Conservation (phyloP, 192 early-diverging fungal genomes). For the Rhizophagus clarus region DNA sequence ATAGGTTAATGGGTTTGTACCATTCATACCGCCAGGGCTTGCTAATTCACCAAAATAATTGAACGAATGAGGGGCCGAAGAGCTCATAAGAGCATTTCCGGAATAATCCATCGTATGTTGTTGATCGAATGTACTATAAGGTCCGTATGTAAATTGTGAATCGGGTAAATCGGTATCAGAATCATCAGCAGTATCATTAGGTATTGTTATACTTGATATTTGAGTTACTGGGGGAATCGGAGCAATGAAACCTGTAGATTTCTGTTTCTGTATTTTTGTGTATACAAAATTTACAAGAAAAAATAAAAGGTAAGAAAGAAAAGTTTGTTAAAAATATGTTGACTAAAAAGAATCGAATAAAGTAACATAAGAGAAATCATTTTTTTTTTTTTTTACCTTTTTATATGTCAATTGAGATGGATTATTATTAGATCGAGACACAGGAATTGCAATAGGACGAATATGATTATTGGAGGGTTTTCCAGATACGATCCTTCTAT, state of each 20-base stretch:
- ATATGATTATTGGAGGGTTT: not conserved
- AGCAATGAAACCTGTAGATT: not conserved
- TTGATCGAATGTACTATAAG: conserved; percentile 21
- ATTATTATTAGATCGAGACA: not conserved
- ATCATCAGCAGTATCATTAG: conserved; percentile 22
- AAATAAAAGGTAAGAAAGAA: not conserved
- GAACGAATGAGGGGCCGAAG: not conserved
- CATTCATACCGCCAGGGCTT: not conserved
- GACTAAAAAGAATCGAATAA: not conserved
- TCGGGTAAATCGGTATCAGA: conserved; percentile 26
- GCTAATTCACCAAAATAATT: not conserved
- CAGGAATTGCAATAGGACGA: not conserved
- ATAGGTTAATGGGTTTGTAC: not conserved
- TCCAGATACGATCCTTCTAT: not conserved
- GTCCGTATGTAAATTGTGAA: conserved; percentile 11
- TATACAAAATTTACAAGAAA: not conserved
- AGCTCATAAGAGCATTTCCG: not conserved
- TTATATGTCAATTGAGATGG: not conserved
- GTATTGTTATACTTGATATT: conserved; percentile 28
- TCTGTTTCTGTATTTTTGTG: not conserved
- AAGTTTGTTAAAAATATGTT: not conserved
- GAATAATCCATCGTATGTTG: not conserved
- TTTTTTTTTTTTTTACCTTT: conserved; percentile 9
- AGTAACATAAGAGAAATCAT: too few species aligned
- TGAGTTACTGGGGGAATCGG: not conserved